These are phyloP conservation scores for Colletotrichum sp. DNA, from an alignment of 2,329 filamentous ascomycete species.

Conservation along the genomic window DNA sequence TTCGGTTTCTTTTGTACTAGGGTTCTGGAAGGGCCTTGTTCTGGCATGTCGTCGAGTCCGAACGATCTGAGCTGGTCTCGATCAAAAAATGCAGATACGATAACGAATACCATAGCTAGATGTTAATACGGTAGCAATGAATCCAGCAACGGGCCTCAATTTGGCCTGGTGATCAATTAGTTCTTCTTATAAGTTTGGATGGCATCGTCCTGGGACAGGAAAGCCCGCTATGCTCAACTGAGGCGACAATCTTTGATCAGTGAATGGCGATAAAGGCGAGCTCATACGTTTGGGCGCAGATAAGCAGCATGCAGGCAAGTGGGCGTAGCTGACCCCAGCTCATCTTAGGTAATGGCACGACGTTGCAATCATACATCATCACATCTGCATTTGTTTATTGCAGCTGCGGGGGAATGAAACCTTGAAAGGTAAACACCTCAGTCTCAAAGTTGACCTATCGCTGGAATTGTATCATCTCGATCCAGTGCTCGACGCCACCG, in stretches of 20 bases:
- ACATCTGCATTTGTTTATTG: too few relatives aligned
- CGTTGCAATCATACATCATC: too few relatives aligned
- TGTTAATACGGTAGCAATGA: background rate
- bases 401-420: too few relatives aligned
- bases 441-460: background rate
- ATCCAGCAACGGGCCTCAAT: rapidly evolving
- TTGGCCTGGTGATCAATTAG: rapidly evolving
- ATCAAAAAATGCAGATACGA: background rate
- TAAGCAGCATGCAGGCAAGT: too few relatives aligned
- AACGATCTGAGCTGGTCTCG: background rate
- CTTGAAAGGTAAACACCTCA: too few relatives aligned
- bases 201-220: background rate
- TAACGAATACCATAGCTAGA: background rate
- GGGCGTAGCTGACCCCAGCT: too few relatives aligned
- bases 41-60: background rate
- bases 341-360: too few relatives aligned
- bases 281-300: too few relatives aligned
- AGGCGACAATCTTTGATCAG: background rate
- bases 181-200: background rate
- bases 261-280: too few relatives aligned
- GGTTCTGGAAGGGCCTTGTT: background rate
- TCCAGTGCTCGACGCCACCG: background rate
- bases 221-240: background rate
- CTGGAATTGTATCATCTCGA: rapidly evolving
- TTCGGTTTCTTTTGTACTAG: background rate